These are phyloP conservation scores for Calonectria crousiana DNA, from an alignment of 2,329 filamentous ascomycete species.

Conservation along the genomic window DNA sequence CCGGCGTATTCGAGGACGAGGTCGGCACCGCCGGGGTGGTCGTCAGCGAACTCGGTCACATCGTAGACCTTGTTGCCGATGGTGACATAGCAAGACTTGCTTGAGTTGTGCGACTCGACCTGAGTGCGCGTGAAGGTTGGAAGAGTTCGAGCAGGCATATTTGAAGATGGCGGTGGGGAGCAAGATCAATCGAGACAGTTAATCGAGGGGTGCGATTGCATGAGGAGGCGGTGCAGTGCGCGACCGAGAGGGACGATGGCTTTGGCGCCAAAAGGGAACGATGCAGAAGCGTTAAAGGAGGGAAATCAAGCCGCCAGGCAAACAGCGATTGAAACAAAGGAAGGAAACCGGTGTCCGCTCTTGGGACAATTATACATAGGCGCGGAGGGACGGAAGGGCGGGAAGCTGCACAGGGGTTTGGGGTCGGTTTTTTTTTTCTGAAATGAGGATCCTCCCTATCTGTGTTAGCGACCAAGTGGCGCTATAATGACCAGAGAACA, in stretches of 20 bases:
- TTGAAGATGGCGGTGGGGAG: constrained; percentile 29
- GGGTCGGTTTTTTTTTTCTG: constrained; percentile 40
- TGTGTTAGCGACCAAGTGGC: constrained; percentile 42
- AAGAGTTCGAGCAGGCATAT: constrained; percentile 84
- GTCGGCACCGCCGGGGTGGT: constrained; percentile 91
- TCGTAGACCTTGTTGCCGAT: constrained; percentile 93
- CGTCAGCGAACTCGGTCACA: constrained; percentile 89
- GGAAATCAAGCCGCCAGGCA: background rate
- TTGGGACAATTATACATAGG: constrained; percentile 15
- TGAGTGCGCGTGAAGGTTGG: constrained; percentile 86
- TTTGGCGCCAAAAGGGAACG: background rate
- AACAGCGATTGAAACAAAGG: constrained; percentile 25
- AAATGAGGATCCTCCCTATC: constrained; percentile 48
- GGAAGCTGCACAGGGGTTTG: constrained; percentile 40
- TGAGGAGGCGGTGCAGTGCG: constrained; percentile 18
- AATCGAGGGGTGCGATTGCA: constrained; percentile 22
- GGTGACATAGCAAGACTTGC: constrained; percentile 92
- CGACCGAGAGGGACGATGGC: constrained; percentile 23
- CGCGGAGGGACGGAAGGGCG: constrained; percentile 27
- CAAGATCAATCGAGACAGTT: constrained; percentile 26
- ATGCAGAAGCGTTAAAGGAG: constrained; percentile 4
- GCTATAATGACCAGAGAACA: constrained; percentile 45
- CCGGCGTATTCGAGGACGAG: constrained; percentile 91
- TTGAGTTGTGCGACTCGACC: constrained; percentile 82
- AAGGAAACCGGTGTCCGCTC: constrained; percentile 6